phyloP scores from a whole-genome alignment of 129 eudicot genomes.

The Logfia minima region DNA sequence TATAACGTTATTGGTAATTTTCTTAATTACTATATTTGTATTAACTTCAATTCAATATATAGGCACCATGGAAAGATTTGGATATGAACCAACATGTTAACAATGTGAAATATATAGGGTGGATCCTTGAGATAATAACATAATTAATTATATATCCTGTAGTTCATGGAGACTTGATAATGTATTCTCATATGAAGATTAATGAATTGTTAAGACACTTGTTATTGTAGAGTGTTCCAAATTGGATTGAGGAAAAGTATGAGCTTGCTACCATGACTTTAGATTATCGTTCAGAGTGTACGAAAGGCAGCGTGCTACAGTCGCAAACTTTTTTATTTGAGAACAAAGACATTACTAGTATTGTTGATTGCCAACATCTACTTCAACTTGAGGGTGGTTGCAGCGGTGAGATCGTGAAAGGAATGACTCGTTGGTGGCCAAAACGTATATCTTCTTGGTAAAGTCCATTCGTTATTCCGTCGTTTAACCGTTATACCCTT shows the following conservation, averaged over 20 bases:
- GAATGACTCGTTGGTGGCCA: slow-evolving; percentile 19
- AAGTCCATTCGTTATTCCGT: neutral
- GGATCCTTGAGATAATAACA: slow-evolving; percentile 76
- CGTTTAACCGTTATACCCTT: neutral
- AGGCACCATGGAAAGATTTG: slow-evolving; percentile 89
- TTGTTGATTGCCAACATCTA: slow-evolving; percentile 60
- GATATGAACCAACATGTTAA: slow-evolving; percentile 88
- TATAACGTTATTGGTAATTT: neutral
- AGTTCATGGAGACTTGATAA: neutral
- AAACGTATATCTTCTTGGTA: neutral
- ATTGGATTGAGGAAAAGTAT: slow-evolving; percentile 50
- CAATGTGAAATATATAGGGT: slow-evolving; percentile 75
- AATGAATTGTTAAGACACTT: neutral
- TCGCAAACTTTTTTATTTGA: slow-evolving; percentile 58
- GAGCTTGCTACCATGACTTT: slow-evolving; percentile 79
- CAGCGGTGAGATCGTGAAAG: slow-evolving; percentile 25
- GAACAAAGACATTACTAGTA: slow-evolving; percentile 12
- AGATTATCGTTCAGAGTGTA: slow-evolving; percentile 80
- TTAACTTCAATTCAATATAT: neutral
- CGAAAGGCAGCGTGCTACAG: slow-evolving; percentile 69
- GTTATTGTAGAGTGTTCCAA: slow-evolving; percentile 68
- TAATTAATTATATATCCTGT: neutral
- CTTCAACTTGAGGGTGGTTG: slow-evolving; percentile 47
- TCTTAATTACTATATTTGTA: neutral
- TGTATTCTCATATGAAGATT: too few relatives aligned